Base-by-base conservation (phyloP, 257 asterid species). In the Asclepias syriaca region DNA sequence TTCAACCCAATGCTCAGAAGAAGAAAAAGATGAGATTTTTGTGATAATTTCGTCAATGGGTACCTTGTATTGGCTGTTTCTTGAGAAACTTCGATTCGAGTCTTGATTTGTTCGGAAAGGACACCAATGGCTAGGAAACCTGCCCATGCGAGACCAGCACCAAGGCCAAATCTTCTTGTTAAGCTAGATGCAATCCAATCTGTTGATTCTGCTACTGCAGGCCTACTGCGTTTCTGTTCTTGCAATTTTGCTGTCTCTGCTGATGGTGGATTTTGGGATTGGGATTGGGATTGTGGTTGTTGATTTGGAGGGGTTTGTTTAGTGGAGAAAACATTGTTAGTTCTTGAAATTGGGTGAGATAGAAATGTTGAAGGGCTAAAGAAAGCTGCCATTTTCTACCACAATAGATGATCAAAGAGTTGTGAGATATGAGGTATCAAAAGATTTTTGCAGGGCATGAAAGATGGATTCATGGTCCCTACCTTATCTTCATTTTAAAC, bases 131-230 rank as follows among this genome's bases (percentile, higher is more conserved):
- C 90, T 43, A 90, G 85, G 77, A 89, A 90, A 56, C 89, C 93
- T 10, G 86, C 96, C 97, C 97, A 93, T 6, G 96, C 93, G 49
- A 93, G 90, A 12, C 98, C 97, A 48, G 95, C 93, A 48, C 98
- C 98, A 65, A 93, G 84, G 21, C 98, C 98, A 70, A 87, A 89
- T 68, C 97, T 86, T 74, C 97, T 83, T 0, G 98, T 93, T 58
- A 93, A 79, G 27, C 78, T 70, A 45, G 95, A 84, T 11, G 96
- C 95, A 72, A 90, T 79, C 96, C 96, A 90, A 55, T 93, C 98
- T 3, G 98, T 90, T 24, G 97, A 86, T 13, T 86, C 98, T 2
- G 66, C 89, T 1, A 46, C 72, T n/a, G 82, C 73, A 58, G 76
- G 67, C 58, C 74, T 49, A 32, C 71, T 53, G 55, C 78, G 72